A percentile compares a stretch with the other conserved stretches of the same genome.
Evolutionary conservation across 768 basidiomycete species (phyloP).

Genomic region (Macrolepiota albuminosa): DNA sequence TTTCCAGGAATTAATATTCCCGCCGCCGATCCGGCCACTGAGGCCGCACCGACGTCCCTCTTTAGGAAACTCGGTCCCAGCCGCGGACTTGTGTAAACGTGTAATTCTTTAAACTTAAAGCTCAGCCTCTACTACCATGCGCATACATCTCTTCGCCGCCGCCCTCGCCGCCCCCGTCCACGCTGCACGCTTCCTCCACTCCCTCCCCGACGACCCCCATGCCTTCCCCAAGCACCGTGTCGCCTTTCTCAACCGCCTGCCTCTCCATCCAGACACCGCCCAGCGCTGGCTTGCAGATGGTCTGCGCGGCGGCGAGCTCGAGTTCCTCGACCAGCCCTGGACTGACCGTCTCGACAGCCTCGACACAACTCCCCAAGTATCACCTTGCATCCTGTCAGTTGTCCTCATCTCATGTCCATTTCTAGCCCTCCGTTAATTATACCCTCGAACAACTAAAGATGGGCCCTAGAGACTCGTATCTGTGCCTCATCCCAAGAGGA

Average conservation of each 20-base stretch:
- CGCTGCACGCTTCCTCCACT: slow-evolving; percentile 50
- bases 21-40: slow-evolving; percentile 11
- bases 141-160: slow-evolving; percentile 16
- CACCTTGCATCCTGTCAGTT: slow-evolving; percentile 21
- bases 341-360: slow-evolving; percentile 47
- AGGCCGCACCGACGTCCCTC: slow-evolving; percentile 1
- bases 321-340: slow-evolving; percentile 72
- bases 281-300: slow-evolving; percentile 71
- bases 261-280: slow-evolving; percentile 68
- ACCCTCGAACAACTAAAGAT: slow-evolving; percentile 74
- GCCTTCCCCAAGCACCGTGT: slow-evolving; percentile 83
- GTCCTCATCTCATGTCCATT: slow-evolving; percentile 4
- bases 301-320: slow-evolving; percentile 65
- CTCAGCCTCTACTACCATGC: slow-evolving; percentile 7
- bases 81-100: slow-evolving; percentile 14
- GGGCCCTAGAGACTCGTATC: slow-evolving; percentile 62
- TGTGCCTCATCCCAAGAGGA: slow-evolving; percentile 75
- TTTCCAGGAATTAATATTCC: slow-evolving; percentile 13
- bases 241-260: slow-evolving; percentile 74
- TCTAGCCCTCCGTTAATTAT: slow-evolving; percentile 31
- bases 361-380: slow-evolving; percentile 29
- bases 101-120: slow-evolving; percentile 1
- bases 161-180: slow-evolving; percentile 23
- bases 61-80: slow-evolving; percentile 15
- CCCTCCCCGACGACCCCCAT: slow-evolving; percentile 74